A percentile compares a stretch with the other conserved stretches of the same genome.
These are phyloP conservation scores for Usnea hakonensis DNA, from an alignment of 495 filamentous ascomycete genomes.

Conservation along the genomic window DNA sequence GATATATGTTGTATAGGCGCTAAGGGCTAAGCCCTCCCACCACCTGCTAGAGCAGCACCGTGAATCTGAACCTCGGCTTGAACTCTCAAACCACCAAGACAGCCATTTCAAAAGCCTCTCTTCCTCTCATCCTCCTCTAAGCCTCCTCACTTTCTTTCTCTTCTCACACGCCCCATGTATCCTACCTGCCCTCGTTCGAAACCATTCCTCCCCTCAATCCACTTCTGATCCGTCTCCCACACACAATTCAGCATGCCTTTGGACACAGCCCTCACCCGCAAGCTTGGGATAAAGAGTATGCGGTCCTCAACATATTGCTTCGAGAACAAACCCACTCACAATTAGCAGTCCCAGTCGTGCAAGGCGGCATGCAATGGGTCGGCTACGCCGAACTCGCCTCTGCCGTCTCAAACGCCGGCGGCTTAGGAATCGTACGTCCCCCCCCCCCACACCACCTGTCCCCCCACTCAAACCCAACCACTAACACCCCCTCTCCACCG, in stretches of 20 bases:
- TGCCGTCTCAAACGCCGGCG: slow-evolving; percentile 92
- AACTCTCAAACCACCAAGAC: not conserved
- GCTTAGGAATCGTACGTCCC: slow-evolving; percentile 66
- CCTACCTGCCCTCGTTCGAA: not conserved
- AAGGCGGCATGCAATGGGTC: slow-evolving; percentile 94
- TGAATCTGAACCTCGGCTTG: not conserved
- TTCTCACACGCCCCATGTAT: too few relatives aligned
- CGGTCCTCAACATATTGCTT: not conserved
- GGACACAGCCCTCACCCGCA: slow-evolving; percentile 80
- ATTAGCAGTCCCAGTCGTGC: slow-evolving; percentile 80
- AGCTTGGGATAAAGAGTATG: slow-evolving; percentile 77
- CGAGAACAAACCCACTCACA: slow-evolving; percentile 23
- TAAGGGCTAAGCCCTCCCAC: not conserved
- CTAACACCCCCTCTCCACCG: slow-evolving; percentile 32
- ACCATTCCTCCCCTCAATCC: too few relatives aligned
- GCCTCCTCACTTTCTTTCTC: not conserved
- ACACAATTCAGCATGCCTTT: slow-evolving; percentile 4
- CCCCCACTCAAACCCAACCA: slow-evolving; percentile 65
- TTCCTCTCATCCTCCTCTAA: not conserved
- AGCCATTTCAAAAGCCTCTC: not conserved
- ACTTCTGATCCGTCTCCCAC: not conserved
- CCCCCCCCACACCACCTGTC: slow-evolving; percentile 51
- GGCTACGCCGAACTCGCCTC: slow-evolving; percentile 62
- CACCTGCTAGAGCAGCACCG: not conserved
- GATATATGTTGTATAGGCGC: too few relatives aligned